Percentiles rank a stretch among this genome's conserved stretches.
phyloP scores from a whole-genome alignment of 2,329 filamentous ascomycete genomes.

The Cadophora sp. region DNA sequence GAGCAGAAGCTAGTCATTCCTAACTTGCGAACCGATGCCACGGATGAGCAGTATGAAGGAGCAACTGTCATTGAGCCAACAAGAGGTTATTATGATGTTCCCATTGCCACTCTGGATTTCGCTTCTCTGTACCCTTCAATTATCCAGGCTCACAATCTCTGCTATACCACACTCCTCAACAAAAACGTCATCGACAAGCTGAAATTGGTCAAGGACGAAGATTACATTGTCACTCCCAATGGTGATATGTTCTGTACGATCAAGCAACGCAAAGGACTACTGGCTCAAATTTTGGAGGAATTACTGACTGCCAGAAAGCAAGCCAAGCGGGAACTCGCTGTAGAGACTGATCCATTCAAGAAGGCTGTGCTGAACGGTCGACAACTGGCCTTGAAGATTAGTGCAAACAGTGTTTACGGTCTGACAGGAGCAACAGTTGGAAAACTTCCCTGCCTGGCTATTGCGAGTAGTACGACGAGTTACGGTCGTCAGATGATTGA shows the following conservation, averaged over 20 bases:
- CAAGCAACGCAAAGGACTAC: constrained; percentile 87
- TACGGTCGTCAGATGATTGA: constrained; percentile 99
- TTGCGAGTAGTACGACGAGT: constrained; percentile 95
- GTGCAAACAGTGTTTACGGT: constrained; percentile 97
- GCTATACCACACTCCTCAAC: constrained; percentile 92
- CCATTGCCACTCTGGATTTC: constrained; percentile 97
- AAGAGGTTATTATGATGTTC: constrained; percentile 92
- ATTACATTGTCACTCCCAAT: constrained; percentile 96
- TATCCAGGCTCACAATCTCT: constrained; percentile 98
- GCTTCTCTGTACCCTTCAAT: constrained; percentile 98
- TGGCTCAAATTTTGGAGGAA: constrained; percentile 96
- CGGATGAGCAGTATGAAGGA: constrained; percentile 93
- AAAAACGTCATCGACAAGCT: constrained; percentile 79
- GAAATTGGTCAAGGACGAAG: constrained; percentile 81
- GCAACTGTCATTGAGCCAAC: constrained; percentile 97
- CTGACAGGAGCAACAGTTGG: constrained; percentile 95
- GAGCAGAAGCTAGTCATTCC: constrained; percentile 95
- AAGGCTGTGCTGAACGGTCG: constrained; percentile 98
- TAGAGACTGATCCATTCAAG: constrained; percentile 94
- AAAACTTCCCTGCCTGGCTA: constrained; percentile 92
- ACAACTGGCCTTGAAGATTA: constrained; percentile 94
- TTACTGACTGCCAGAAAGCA: constrained; percentile 89
- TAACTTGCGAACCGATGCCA: constrained; percentile 73
- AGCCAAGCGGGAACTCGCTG: constrained; percentile 87
- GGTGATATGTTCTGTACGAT: constrained; percentile 90